Conservation (phyloP, 2,329 filamentous ascomycete species). For the Hyphodiscus sp. region DNA sequence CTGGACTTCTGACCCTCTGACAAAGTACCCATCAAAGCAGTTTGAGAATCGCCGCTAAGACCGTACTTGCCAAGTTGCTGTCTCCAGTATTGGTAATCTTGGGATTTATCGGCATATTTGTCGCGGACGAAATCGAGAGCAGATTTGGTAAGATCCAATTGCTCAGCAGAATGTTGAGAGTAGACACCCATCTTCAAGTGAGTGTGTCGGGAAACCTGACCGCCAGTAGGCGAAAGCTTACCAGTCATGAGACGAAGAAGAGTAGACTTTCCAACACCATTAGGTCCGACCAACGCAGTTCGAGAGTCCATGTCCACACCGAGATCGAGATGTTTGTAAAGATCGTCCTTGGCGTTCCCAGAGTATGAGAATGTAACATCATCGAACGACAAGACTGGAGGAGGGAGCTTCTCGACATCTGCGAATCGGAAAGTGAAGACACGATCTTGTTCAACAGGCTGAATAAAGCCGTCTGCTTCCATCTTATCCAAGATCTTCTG, state of each 20-base stretch:
- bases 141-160: slow-evolving; percentile 97
- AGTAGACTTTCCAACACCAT: slow-evolving; percentile 98
- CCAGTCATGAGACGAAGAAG: slow-evolving; percentile 94
- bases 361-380: slow-evolving; percentile 98
- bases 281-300: slow-evolving; percentile 93
- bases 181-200: slow-evolving; percentile 98
- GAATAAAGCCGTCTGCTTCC: slow-evolving; percentile 98
- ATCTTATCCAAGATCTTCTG: slow-evolving; percentile 99
- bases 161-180: slow-evolving; percentile 96
- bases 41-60: slow-evolving; percentile 87
- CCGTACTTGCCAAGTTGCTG: slow-evolving; percentile 95
- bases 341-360: slow-evolving; percentile 77
- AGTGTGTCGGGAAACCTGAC: slow-evolving; percentile 83
- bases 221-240: slow-evolving; percentile 78
- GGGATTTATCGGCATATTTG: slow-evolving; percentile 81
- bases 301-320: slow-evolving; percentile 99
- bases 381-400: slow-evolving; percentile 92
- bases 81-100: slow-evolving; percentile 99
- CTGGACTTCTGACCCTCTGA: slow-evolving; percentile 97
- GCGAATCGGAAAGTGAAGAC: slow-evolving; percentile 98
- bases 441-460: slow-evolving; percentile 76
- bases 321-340: slow-evolving; percentile 95
- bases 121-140: slow-evolving; percentile 96
- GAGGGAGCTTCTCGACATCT: slow-evolving; percentile 98
- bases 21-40: slow-evolving; percentile 93